Evolutionary conservation across 2,329 filamentous ascomycete species (phyloP).

Genomic region (Dothistroma septosporum): DNA sequence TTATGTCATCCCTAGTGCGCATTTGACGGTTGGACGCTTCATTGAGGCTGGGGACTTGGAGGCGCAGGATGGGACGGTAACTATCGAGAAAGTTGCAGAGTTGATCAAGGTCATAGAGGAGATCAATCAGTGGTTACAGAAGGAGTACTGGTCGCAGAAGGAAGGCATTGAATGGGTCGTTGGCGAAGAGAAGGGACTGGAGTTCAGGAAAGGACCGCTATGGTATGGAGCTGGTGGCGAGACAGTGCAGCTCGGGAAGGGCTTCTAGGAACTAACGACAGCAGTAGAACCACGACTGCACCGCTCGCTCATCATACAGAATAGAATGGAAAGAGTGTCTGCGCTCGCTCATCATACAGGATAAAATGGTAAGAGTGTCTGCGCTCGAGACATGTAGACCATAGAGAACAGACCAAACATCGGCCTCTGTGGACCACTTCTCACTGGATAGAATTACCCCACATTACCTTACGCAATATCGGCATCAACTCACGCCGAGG

Average conservation of each 20-base stretch:
- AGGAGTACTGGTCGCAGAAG: constrained; percentile 62
- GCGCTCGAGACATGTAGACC: too few relatives aligned
- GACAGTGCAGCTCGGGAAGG: constrained; percentile 55
- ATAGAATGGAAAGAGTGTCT: too few relatives aligned
- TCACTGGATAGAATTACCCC: background rate
- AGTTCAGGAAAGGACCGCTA: constrained; percentile 67
- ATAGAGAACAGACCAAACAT: background rate
- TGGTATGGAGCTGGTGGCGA: constrained; percentile 82
- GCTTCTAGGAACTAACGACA: constrained; percentile 34
- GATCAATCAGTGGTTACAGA: constrained; percentile 71
- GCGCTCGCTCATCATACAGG: too few relatives aligned
- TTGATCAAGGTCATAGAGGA: constrained; percentile 69
- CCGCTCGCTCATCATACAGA: too few relatives aligned
- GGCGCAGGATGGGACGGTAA: constrained; percentile 39
- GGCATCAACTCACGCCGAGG: background rate
- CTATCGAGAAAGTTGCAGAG: constrained; percentile 54
- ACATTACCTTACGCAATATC: background rate
- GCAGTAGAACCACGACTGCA: too few relatives aligned
- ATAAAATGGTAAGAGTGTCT: too few relatives aligned
- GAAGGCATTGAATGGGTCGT: constrained; percentile 72
- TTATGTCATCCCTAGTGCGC: constrained; percentile 84
- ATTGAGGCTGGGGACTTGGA: constrained; percentile 60
- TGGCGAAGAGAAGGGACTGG: constrained; percentile 78
- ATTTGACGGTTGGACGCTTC: constrained; percentile 83
- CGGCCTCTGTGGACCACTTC: background rate